phyloP scores from a whole-genome alignment of 768 basidiomycete species.

The Boletus reticulatus region DNA sequence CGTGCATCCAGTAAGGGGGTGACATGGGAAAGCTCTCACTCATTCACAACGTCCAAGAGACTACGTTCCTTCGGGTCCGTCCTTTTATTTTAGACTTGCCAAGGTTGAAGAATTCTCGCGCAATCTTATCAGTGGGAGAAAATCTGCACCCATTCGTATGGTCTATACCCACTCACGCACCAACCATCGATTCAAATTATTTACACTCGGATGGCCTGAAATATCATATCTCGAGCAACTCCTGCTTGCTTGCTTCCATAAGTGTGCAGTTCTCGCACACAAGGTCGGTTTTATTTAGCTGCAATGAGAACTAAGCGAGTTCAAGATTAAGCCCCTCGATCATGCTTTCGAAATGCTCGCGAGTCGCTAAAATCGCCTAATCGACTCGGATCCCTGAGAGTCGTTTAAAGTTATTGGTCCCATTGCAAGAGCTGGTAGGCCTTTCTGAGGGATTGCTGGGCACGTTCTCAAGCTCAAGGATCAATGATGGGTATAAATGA shows the following conservation, averaged over 20 bases:
- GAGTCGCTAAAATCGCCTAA: neutral
- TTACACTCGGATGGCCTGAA: too few species aligned
- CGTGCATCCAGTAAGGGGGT: neutral
- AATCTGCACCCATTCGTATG: neutral
- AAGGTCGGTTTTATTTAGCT: neutral
- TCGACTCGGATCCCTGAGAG: conserved; percentile 7
- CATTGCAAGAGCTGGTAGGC: neutral
- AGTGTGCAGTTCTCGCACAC: too few species aligned
- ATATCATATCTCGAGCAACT: too few species aligned
- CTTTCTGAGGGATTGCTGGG: neutral
- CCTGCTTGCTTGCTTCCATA: too few species aligned
- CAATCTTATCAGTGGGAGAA: conserved; percentile 9
- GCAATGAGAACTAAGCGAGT: conserved; percentile 2
- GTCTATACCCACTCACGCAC: neutral
- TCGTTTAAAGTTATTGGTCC: neutral
- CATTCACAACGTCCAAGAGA: neutral
- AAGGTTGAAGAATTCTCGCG: neutral
- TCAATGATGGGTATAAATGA: conserved; percentile 8
- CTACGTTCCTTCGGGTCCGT: neutral
- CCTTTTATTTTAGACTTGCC: neutral
- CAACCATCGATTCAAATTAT: too few species aligned
- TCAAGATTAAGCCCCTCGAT: neutral
- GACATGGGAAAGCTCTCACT: conserved; percentile 7
- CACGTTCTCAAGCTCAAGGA: conserved; percentile 1
- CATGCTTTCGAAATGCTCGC: neutral